Base-by-base conservation (phyloP, 768 basidiomycete species). In the Pholiota molesta region DNA sequence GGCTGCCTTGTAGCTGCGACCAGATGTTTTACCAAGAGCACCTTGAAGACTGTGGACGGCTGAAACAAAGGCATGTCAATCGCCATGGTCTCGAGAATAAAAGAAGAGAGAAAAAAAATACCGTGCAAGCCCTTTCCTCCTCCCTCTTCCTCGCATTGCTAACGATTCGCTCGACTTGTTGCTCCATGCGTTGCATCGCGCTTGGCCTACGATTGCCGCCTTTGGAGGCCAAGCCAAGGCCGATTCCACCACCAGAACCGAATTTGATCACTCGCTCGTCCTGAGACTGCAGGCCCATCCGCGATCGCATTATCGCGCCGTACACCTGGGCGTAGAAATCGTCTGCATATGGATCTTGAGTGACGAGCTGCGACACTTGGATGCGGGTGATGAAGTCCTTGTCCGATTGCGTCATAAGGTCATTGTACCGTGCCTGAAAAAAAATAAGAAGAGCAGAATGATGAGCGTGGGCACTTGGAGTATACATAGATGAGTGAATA, bases 351-450 rank as follows among this genome's bases (percentile, higher is more conserved):
- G 97, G 97, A 76, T 99, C 97, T 70, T 93, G 90, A 6, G 95
- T 97, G 47, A 97, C 95, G 44, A 99, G 90, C 71, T 99, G 97
- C 1, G 97, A 98, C 35, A 99, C 94, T 74, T 99, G 97, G 65
- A 99, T 99, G 26, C 97, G 89, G 37, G 97, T 99, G 77, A 99
- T 99, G 72, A 99, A 99, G 72, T 99, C 97, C 78, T 99, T 99
- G 81, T 99, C 97, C 11, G 93, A 95, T 76, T 95, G 94, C 3
- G 94, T 95, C 95, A 97, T 97, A 39, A 96, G 82, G 73, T 95
- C 94, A 67, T 97, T 97, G 71, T 95, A 95, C 62, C 92, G 88
- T 62, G 95, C 86, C 94, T 95, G 56, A 86, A 57, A 39, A 59
- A 23, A 9, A 59, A 65, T 19, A 35, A 66, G 60, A 71, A 8